Base-by-base conservation (phyloP, 495 filamentous ascomycete genomes). In the Delitschia confertaspora region DNA sequence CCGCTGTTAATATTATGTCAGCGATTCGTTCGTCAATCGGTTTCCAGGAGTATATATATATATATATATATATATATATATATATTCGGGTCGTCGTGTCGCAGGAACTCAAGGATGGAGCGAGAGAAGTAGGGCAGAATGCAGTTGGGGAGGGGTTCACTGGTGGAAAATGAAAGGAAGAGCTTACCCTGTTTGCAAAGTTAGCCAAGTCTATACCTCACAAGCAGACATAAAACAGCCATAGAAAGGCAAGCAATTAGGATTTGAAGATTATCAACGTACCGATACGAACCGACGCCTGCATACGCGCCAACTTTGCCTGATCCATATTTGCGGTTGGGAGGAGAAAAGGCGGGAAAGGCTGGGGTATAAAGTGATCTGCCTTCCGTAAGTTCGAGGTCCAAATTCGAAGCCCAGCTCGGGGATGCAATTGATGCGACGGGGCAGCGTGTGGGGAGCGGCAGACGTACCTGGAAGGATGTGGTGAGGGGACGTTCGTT, bases 251-350 rank as follows among this genome's bases (percentile, higher is more conserved):
- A 16, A 19, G 14, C 16, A 26, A 13, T 10, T 26, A 31, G 22
- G 9, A 3, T 25, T 3, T 27, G 18, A 21, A 17, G n/a, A n/a
- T 49, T 20, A 34, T 33, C 11, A 6, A 82, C 82, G 57, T 74
- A 86, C 82, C 82, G 66, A 83, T 85, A 57, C 82, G 79, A 59
- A 82, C 79, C 44, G 76, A 73, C 65, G 73, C 73, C 63, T 83
- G 81, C 67, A 87, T 79, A 70, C 78, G 83, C 66, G 79, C 81
- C 51, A 87, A 67, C 68, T 83, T 79, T 63, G 80, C 78, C 56
- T 75, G 66, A 73, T 78, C 76, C 80, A 83, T 84, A 62, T 61
- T 77, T 54, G 56, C 59, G 48, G 53, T 49, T 21, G 16, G 26
- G 43, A 40, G 42, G 30, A 36, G 23, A 18, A 23, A 17, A 11